Base-by-base conservation (phyloP, 257 asterid species). In the Przewalskia tangutica region DNA sequence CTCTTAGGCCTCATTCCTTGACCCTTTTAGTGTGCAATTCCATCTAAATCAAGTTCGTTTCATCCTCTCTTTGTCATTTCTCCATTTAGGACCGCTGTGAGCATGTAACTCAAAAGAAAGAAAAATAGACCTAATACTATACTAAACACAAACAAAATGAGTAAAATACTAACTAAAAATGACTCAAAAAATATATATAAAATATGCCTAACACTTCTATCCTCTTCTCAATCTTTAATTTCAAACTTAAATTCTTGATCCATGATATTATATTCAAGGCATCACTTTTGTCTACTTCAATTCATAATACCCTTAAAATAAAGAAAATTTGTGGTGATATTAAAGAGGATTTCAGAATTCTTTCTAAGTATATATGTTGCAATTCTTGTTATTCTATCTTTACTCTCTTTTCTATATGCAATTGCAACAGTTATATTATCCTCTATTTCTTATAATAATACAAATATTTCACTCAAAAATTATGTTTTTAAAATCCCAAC, bases 191-290 rank as follows among this genome's bases (percentile, higher is more conserved):
- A n/a, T n/a, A n/a, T n/a, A n/a, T n/a, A n/a, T n/a, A n/a, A n/a
- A n/a, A n/a, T n/a, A n/a, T n/a, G n/a, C n/a, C n/a, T n/a, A n/a
- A n/a, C n/a, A n/a, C n/a, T n/a, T n/a, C 88, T 20, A 67, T 20
- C 38, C 79, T 83, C 70, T 84, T 70, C 84, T 6, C 83, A 18
- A 8, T 79, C 13, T 84, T 84, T 56, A 83, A 56, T 79, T 51
- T 83, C 85, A 83, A 86, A 4, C 70, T 80, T 10, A 58, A 34
- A 53, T 79, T 83, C 64, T 58, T 84, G 46, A 0, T 77, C 8
- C 84, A 80, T 44, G 88, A 89, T 77, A 84, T 89, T 71, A 0
- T 23, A 46, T 48, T 71, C 0, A 71, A 71, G 79, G 4, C 34
- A 46, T 71, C 79, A 18, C 46, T 20, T 46, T 20, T 71, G 1